These are phyloP conservation scores for Neohortaea acidophila DNA, from an alignment of 495 filamentous ascomycete species.

Conservation along the genomic window DNA sequence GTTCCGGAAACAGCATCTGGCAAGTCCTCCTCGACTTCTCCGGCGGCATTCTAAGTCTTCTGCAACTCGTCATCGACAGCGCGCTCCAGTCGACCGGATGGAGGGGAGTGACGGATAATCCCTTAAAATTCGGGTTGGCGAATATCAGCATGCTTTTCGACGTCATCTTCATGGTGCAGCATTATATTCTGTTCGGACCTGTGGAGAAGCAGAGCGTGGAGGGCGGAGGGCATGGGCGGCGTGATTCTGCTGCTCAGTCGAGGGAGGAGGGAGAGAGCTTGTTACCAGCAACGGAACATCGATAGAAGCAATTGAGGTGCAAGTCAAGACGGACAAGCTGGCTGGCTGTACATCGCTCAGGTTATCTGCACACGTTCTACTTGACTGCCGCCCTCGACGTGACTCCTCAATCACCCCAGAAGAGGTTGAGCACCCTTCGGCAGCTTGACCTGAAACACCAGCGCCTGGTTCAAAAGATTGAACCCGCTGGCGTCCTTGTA, in stretches of 20 bases:
- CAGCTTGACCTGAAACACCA: slow-evolving; percentile 56
- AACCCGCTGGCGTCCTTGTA: slow-evolving; percentile 50
- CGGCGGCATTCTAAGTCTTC: slow-evolving; percentile 68
- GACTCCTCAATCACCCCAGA: no score
- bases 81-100: slow-evolving; percentile 72
- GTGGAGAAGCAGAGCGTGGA: slow-evolving; percentile 6
- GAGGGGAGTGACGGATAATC: slow-evolving; percentile 81
- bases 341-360: no score
- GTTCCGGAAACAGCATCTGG: slow-evolving; percentile 64
- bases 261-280: no score
- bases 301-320: no score
- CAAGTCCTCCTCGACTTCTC: slow-evolving; percentile 74
- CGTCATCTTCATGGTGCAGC: slow-evolving; percentile 68
- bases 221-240: slow-evolving; percentile 1
- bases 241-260: no score
- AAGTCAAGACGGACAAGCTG: no score
- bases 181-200: slow-evolving; percentile 56
- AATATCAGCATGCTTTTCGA: slow-evolving; percentile 82
- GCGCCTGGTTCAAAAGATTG: slow-evolving; percentile 50
- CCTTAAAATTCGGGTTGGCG: slow-evolving; percentile 72
- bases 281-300: no score
- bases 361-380: no score
- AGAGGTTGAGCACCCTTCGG: slow-evolving; percentile 26
- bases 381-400: no score
- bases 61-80: slow-evolving; percentile 71